These are phyloP conservation scores for Kalmusia sp. DNA, from an alignment of 2,329 filamentous ascomycete species.

Conservation along the genomic window DNA sequence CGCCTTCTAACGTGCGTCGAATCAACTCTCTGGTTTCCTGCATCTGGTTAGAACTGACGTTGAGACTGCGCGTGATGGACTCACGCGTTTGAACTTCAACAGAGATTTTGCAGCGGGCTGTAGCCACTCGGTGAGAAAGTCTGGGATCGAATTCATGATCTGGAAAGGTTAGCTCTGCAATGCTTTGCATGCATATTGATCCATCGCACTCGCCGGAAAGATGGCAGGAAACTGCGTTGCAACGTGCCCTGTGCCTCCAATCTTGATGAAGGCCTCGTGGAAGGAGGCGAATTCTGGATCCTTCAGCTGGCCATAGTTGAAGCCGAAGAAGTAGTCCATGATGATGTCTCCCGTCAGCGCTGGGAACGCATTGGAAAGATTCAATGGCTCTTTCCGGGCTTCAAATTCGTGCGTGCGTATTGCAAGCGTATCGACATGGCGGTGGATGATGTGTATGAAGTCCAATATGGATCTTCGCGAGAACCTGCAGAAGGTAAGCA, in stretches of 20 bases:
- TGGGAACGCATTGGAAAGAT: conserved; percentile 43
- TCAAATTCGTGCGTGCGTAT: conserved; percentile 39
- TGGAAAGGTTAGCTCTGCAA: conserved; percentile 12
- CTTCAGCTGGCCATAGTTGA: conserved; percentile 42
- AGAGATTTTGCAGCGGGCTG: conserved; percentile 40
- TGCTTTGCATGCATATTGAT: neutral
- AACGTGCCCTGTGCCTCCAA: conserved; percentile 38
- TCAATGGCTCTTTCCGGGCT: conserved; percentile 36
- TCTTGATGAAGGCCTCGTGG: conserved; percentile 42
- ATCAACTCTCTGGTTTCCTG: conserved; percentile 33
- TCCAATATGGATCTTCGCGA: conserved; percentile 43
- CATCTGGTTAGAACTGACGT: neutral
- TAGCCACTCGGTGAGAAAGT: conserved; percentile 36
- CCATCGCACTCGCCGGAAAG: conserved; percentile 28
- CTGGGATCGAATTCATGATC: conserved; percentile 43
- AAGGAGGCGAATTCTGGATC: conserved; percentile 43
- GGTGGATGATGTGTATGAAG: conserved; percentile 45
- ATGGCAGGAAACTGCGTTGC: conserved; percentile 42
- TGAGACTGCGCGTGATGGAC: neutral
- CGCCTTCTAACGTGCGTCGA: conserved; percentile 33
- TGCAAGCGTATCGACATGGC: conserved; percentile 41
- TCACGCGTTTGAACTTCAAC: conserved; percentile 39
- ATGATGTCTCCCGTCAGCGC: conserved; percentile 56
- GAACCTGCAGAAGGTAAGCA: conserved; percentile 34
- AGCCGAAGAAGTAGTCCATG: conserved; percentile 51